Percentiles rank a stretch among this genome's conserved stretches.
Conservation (phyloP, 1,284 basidiomycete species). For the Trichosporon ovoides region DNA sequence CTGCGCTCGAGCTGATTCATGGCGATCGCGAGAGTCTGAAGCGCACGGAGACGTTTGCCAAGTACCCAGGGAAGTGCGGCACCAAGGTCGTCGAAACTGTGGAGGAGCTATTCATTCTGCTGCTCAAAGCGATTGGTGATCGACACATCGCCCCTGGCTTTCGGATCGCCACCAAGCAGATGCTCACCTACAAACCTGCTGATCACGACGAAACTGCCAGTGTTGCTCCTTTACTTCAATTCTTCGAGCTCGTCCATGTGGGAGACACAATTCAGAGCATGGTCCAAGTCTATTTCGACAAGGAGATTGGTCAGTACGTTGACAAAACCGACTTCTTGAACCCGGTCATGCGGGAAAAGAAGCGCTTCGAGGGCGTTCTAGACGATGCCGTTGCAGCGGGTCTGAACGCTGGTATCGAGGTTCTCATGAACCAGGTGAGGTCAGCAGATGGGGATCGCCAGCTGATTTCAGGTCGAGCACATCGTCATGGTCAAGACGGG, state of each 20-base stretch:
- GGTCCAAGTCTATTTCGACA: constrained; percentile 96
- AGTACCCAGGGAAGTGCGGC: constrained; percentile 77
- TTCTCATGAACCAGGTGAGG: constrained; percentile 85
- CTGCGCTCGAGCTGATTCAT: constrained; percentile 86
- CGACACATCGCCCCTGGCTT: constrained; percentile 84
- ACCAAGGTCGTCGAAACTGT: constrained; percentile 78
- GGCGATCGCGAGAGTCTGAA: constrained; percentile 84
- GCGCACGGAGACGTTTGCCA: constrained; percentile 80
- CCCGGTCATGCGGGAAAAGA: constrained; percentile 89
- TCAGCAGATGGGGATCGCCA: neutral
- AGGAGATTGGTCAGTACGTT: constrained; percentile 81
- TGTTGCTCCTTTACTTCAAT: constrained; percentile 88
- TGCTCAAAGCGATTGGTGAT: constrained; percentile 71
- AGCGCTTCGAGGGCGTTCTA: constrained; percentile 81
- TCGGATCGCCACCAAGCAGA: constrained; percentile 71
- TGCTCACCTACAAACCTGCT: constrained; percentile 78
- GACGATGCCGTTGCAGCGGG: constrained; percentile 92
- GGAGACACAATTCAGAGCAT: constrained; percentile 97
- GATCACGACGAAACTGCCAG: constrained; percentile 70
- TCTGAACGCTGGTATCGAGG: constrained; percentile 88
- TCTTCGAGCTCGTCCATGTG: constrained; percentile 95
- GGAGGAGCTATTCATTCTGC: constrained; percentile 82
- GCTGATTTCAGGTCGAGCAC: constrained; percentile 72
- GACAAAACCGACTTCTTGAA: constrained; percentile 92
- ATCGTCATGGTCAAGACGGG: constrained; percentile 77